These are phyloP conservation scores for Mallotus nudiflorus DNA, from an alignment of 345 rosid genomes.

Conservation along the genomic window DNA sequence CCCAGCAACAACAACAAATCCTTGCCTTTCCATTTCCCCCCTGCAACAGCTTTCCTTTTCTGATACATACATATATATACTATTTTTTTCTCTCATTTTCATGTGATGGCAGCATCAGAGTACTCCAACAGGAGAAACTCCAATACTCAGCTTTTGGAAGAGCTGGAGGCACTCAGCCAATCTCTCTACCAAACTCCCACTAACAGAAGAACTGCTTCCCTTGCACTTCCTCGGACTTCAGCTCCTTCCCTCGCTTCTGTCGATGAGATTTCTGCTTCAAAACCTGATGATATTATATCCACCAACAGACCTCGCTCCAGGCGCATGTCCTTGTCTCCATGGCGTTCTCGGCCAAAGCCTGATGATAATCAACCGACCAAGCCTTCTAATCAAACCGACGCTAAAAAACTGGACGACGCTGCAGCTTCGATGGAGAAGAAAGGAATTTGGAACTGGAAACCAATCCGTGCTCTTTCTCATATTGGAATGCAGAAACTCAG, in stretches of 20 bases:
- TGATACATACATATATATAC: too few relatives aligned
- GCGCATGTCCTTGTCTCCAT: slow-evolving; percentile 88
- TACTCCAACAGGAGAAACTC: slow-evolving; percentile 56
- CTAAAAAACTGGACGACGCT: slow-evolving; percentile 35
- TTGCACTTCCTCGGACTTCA: slow-evolving; percentile 75
- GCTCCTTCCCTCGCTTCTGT: slow-evolving; percentile 38
- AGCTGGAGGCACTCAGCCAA: slow-evolving; percentile 79
- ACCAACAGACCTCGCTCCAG: slow-evolving; percentile 43
- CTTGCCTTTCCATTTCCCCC: background rate
- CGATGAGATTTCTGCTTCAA: slow-evolving; percentile 37
- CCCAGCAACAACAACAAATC: background rate
- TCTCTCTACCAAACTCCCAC: slow-evolving; percentile 67
- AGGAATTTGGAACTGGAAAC: slow-evolving; percentile 95
- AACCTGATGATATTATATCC: slow-evolving; percentile 31
- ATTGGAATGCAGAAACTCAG: slow-evolving; percentile 88
- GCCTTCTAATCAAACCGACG: slow-evolving; percentile 16
- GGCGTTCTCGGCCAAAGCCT: slow-evolving; percentile 76
- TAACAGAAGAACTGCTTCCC: slow-evolving; percentile 71
- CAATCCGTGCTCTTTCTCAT: slow-evolving; percentile 72
- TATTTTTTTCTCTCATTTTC: background rate
- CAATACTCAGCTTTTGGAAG: slow-evolving; percentile 70
- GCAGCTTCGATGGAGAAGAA: slow-evolving; percentile 47
- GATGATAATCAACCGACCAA: slow-evolving; percentile 32
- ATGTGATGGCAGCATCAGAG: slow-evolving; percentile 48
- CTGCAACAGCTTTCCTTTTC: background rate